These are phyloP conservation scores for Solanum chacoense DNA, from an alignment of 305 asterid genomes.

Conservation along the genomic window DNA sequence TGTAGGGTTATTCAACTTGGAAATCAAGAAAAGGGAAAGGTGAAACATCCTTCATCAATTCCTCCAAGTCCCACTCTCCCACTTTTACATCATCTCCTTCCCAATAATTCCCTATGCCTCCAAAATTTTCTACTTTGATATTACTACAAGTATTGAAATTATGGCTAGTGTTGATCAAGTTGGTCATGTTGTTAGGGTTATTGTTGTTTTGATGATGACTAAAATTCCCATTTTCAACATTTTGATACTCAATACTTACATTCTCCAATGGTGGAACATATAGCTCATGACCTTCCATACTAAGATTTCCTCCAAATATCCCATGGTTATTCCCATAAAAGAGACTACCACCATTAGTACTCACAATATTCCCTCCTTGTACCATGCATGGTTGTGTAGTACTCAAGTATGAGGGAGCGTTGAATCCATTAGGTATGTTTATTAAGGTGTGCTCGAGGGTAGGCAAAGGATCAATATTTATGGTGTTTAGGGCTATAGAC, in stretches of 20 bases:
- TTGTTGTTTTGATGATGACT: neutral
- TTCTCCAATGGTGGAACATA: conserved; percentile 22
- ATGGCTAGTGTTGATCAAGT: conserved; percentile 4
- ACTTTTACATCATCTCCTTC: conserved; percentile 34
- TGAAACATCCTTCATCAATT: conserved; percentile 51
- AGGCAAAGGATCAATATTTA: conserved; percentile 12
- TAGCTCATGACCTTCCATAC: conserved; percentile 16
- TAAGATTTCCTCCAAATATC: conserved; percentile 22
- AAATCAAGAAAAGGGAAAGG: conserved; percentile 46
- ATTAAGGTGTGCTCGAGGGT: conserved; percentile 14
- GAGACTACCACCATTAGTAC: neutral
- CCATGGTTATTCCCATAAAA: conserved; percentile 2
- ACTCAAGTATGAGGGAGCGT: conserved; percentile 17
- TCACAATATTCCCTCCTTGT: neutral
- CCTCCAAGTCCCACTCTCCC: conserved; percentile 62
- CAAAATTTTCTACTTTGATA: conserved; percentile 29
- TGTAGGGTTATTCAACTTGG: conserved; percentile 23
- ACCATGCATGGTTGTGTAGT: conserved; percentile 18
- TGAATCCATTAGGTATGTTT: neutral
- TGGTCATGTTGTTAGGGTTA: neutral
- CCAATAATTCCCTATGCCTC: conserved; percentile 38
- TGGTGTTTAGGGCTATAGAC: conserved; percentile 20
- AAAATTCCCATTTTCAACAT: conserved; percentile 5
- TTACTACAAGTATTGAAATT: conserved; percentile 7
- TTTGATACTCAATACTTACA: conserved; percentile 5